Conservation (phyloP, 2,329 filamentous ascomycete species). For the Cladophialophora exuberans region DNA sequence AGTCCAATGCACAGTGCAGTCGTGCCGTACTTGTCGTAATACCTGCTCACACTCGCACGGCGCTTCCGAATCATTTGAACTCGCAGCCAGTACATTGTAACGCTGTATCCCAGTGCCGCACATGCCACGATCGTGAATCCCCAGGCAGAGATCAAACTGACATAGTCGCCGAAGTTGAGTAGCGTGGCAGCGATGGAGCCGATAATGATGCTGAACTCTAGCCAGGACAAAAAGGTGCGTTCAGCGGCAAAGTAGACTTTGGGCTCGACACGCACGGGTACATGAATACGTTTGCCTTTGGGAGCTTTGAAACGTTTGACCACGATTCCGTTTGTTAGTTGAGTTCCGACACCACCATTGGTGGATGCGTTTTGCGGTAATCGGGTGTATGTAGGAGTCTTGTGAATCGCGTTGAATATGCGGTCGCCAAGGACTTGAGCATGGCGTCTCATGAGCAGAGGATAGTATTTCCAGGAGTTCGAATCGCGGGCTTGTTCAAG, state of each 20-base stretch:
- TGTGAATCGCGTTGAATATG: constrained; percentile 51
- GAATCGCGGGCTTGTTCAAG: constrained; percentile 76
- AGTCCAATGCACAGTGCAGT: constrained; percentile 74
- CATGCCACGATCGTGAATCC: constrained; percentile 83
- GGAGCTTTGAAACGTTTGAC: constrained; percentile 59
- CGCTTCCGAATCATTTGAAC: constrained; percentile 82
- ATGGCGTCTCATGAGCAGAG: constrained; percentile 56
- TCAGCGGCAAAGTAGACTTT: constrained; percentile 98
- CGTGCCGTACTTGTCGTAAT: constrained; percentile 89
- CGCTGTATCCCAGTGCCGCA: constrained; percentile 76
- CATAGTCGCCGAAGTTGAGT: constrained; percentile 73
- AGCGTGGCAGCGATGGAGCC: constrained; percentile 83
- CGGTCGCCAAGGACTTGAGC: constrained; percentile 53
- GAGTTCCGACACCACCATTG: constrained; percentile 40
- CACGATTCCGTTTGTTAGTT: constrained; percentile 48
- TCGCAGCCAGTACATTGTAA: constrained; percentile 84
- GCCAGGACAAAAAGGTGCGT: constrained; percentile 93
- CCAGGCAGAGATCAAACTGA: constrained; percentile 71
- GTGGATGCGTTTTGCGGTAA: constrained; percentile 41
- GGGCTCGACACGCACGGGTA: constrained; percentile 92
- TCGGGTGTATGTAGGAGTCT: constrained; percentile 59
- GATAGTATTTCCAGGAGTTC: constrained; percentile 73
- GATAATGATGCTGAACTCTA: constrained; percentile 95
- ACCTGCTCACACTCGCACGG: constrained; percentile 72
- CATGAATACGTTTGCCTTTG: constrained; percentile 74